These are phyloP conservation scores for Porogramme epimiltina DNA, from an alignment of 1,284 basidiomycete species.

Conservation along the genomic window DNA sequence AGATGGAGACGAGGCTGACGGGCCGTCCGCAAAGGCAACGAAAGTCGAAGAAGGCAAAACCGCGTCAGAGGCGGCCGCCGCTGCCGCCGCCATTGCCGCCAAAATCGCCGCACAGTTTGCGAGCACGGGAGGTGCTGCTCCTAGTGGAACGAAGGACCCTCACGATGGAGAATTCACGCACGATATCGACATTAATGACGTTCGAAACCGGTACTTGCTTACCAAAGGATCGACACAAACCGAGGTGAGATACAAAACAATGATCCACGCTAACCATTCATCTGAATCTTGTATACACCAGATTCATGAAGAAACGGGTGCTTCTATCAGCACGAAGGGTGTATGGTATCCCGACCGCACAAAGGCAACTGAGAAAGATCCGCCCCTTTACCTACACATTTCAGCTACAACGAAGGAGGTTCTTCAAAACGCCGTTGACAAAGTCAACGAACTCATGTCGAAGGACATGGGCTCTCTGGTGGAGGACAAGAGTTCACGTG, in stretches of 20 bases:
- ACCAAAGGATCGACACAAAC: slow-evolving; percentile 94
- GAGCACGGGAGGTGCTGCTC: slow-evolving; percentile 39
- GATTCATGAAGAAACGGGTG: slow-evolving; percentile 91
- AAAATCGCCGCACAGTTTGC: slow-evolving; percentile 89
- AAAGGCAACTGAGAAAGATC: slow-evolving; percentile 90
- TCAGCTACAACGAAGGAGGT: slow-evolving; percentile 81
- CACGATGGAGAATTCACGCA: slow-evolving; percentile 86
- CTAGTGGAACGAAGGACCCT: slow-evolving; percentile 57
- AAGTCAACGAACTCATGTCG: slow-evolving; percentile 84
- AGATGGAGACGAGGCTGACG: slow-evolving; percentile 40
- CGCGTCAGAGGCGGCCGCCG: slow-evolving; percentile 79
- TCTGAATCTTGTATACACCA: slow-evolving; percentile 31
- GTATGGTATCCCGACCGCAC: slow-evolving; percentile 91
- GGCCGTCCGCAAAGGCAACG: slow-evolving; percentile 43
- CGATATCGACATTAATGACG: slow-evolving; percentile 97
- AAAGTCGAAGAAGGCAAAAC: slow-evolving; percentile 62
- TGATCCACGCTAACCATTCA: not conserved
- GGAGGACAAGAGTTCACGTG: slow-evolving; percentile 76
- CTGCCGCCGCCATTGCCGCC: slow-evolving; percentile 85
- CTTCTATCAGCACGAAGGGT: slow-evolving; percentile 89
- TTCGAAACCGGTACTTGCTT: slow-evolving; percentile 92
- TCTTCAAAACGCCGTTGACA: slow-evolving; percentile 81
- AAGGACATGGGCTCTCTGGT: slow-evolving; percentile 88
- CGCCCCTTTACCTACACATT: slow-evolving; percentile 94
- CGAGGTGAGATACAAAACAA: slow-evolving; percentile 52